Conservation (phyloP, 164 flowering plant species). For the Aristolochia fimbriata region DNA sequence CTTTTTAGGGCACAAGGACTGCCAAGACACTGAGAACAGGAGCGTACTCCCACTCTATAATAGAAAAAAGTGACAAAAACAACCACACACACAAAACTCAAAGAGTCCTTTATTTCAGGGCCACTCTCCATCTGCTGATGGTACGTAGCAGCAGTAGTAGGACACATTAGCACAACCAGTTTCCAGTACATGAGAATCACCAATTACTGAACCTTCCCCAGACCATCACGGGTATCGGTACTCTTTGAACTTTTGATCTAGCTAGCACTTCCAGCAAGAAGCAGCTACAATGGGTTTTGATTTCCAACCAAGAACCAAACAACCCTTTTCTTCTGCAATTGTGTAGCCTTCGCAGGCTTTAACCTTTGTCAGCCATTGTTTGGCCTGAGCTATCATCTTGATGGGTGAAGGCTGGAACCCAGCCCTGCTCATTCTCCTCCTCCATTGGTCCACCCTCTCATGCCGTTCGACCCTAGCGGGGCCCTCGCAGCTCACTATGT, state of each 20-base stretch:
- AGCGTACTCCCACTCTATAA: too few species aligned
- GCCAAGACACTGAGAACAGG: not conserved
- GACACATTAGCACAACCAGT: too few species aligned
- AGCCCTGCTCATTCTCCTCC: slow-evolving; percentile 55
- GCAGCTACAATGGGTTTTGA: slow-evolving; percentile 52
- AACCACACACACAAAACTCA: not conserved
- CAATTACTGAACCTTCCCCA: too few species aligned
- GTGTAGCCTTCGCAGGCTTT: slow-evolving; percentile 45
- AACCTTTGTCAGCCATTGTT: slow-evolving; percentile 35
- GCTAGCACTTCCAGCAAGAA: slow-evolving; percentile 58
- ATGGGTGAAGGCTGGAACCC: slow-evolving; percentile 55
- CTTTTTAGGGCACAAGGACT: slow-evolving; percentile 1
- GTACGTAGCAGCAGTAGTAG: too few species aligned
- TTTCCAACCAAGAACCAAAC: slow-evolving; percentile 59
- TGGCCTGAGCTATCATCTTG: slow-evolving; percentile 37
- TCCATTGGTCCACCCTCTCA: slow-evolving; percentile 55
- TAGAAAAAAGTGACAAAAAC: not conserved
- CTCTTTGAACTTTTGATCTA: slow-evolving; percentile 11
- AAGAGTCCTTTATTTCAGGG: slow-evolving; percentile 1
- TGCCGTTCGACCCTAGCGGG: slow-evolving; percentile 51
- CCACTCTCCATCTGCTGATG: not conserved
- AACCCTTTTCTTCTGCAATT: slow-evolving; percentile 54
- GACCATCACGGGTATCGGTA: not conserved
- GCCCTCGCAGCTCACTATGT: slow-evolving; percentile 62
- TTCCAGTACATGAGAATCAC: too few species aligned